Evolutionary conservation across 495 filamentous ascomycete species (phyloP).

Genomic region (Neurospora sp.): DNA sequence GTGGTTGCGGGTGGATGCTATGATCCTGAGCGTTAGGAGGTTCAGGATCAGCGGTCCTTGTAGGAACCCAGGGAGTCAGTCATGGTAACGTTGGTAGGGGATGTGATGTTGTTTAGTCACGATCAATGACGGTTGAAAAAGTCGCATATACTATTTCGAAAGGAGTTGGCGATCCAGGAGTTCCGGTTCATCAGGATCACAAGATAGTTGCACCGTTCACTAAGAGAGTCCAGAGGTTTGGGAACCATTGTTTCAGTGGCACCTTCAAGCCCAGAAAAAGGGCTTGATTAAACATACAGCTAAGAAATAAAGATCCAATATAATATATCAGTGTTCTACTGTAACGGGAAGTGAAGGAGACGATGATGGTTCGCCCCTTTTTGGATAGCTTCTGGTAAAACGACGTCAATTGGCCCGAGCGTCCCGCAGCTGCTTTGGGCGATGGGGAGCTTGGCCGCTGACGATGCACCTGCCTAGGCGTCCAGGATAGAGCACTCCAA

Average conservation of each 20-base stretch:
- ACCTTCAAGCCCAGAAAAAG: not conserved
- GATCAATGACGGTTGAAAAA: not conserved
- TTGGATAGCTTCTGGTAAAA: not conserved
- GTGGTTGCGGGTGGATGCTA: conserved; percentile 83
- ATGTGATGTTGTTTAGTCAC: not conserved
- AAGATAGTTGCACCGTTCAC: not conserved
- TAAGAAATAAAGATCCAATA: not conserved
- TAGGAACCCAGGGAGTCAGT: not conserved
- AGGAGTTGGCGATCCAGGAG: not conserved
- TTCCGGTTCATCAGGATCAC: not conserved
- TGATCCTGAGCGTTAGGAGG: conserved; percentile 30
- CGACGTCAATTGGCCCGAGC: not conserved
- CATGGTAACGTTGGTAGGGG: not conserved
- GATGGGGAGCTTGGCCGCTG: not conserved
- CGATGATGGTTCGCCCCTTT: not conserved
- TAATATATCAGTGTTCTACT: not conserved
- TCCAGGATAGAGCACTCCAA: not conserved
- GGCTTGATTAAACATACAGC: not conserved
- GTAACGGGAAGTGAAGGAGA: not conserved
- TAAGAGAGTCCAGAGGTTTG: not conserved
- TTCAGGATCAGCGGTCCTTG: not conserved
- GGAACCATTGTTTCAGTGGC: not conserved
- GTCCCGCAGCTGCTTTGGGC: not conserved
- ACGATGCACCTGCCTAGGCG: not conserved
- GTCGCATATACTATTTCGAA: not conserved